These are phyloP conservation scores for Rosa persica DNA, from an alignment of 306 rosid genomes.

Conservation along the genomic window DNA sequence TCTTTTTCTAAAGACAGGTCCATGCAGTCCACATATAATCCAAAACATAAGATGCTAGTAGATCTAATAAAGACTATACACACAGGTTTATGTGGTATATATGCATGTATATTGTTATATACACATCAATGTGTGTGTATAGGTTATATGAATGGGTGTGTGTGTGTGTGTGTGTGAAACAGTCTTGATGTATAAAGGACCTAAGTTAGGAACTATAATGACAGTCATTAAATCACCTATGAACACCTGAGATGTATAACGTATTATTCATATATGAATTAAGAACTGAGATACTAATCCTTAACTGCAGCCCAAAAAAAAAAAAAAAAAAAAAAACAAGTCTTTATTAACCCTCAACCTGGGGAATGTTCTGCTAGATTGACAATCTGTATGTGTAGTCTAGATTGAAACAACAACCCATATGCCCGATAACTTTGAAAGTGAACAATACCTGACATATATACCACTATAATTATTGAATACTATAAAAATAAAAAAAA, in stretches of 20 bases:
- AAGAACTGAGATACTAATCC: background rate
- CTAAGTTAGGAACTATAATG: too few relatives aligned
- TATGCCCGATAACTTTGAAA: background rate
- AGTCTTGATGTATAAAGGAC: too few relatives aligned
- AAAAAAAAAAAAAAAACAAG: too few relatives aligned
- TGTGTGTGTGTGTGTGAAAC: too few relatives aligned
- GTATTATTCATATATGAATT: background rate
- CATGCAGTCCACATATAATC: background rate
- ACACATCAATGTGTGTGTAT: too few relatives aligned
- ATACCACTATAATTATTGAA: background rate
- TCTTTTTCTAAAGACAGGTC: background rate
- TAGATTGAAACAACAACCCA: background rate
- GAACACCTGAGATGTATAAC: background rate
- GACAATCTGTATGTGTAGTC: background rate
- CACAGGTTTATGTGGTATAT: too few relatives aligned
- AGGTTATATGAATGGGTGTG: too few relatives aligned
- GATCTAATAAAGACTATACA: background rate
- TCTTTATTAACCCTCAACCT: too few relatives aligned
- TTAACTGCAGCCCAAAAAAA: background rate
- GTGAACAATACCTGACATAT: background rate
- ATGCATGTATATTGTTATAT: too few relatives aligned
- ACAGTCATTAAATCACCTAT: too few relatives aligned
- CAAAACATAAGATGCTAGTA: background rate
- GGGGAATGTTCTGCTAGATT: background rate
- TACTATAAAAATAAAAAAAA: too few relatives aligned